Percentiles rank a stretch among this genome's conserved stretches.
Evolutionary conservation across 306 rosid genomes (phyloP).

Genomic region (Bauhinia variegata): DNA sequence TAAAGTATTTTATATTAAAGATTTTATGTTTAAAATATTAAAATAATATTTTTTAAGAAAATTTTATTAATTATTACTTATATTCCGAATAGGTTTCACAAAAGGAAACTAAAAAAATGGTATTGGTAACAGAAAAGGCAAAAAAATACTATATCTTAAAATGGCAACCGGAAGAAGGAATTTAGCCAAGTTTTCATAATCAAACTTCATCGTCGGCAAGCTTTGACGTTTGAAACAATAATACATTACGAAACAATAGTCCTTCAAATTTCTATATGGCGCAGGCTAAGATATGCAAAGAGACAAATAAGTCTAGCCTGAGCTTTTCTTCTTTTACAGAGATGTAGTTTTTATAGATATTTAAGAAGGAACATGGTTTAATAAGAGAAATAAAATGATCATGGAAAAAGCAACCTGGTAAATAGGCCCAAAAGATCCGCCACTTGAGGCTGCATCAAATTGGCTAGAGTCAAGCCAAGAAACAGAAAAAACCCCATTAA

Average conservation of each 20-base stretch:
- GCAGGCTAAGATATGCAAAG: too few relatives aligned
- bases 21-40: too few relatives aligned
- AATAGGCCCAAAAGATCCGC: slow-evolving; percentile 62
- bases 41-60: too few relatives aligned
- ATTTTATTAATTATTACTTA: too few relatives aligned
- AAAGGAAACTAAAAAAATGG: too few relatives aligned
- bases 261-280: too few relatives aligned
- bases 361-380: not conserved
- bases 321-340: not conserved
- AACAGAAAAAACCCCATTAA: slow-evolving; percentile 81
- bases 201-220: not conserved
- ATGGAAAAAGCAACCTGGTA: slow-evolving; percentile 52
- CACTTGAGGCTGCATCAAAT: slow-evolving; percentile 73
- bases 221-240: slow-evolving; percentile 11
- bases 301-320: not conserved
- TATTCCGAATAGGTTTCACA: too few relatives aligned
- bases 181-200: not conserved
- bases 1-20: too few relatives aligned
- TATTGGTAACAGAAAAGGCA: not conserved
- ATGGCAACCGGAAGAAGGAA: not conserved
- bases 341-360: too few relatives aligned
- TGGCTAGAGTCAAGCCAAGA: slow-evolving; percentile 72
- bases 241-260: too few relatives aligned
- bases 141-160: slow-evolving; percentile 3
- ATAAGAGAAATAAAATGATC: not conserved